Percentiles rank a stretch among this genome's conserved stretches.
These are phyloP conservation scores for Ligustrum vulgare DNA, from an alignment of 257 asterid genomes.

Conservation along the genomic window DNA sequence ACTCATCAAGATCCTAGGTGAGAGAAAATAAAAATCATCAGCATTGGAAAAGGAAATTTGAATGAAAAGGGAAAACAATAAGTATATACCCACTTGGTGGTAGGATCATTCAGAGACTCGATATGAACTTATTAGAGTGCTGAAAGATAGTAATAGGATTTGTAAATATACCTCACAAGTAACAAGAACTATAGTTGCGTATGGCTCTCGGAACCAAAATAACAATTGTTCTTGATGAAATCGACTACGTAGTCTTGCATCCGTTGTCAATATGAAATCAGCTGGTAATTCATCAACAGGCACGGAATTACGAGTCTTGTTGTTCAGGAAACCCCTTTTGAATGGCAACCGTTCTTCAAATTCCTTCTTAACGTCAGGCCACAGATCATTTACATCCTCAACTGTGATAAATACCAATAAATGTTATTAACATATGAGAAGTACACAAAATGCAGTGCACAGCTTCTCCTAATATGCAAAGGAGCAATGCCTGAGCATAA, in stretches of 20 bases:
- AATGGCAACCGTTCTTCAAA: conserved; percentile 86
- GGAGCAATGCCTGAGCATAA: not conserved
- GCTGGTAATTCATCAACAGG: conserved; percentile 82
- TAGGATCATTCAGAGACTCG: not conserved
- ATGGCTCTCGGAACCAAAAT: conserved; percentile 97
- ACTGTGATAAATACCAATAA: conserved; percentile 45
- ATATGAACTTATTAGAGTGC: conserved; percentile 1
- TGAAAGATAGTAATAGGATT: conserved; percentile 5
- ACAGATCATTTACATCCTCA: conserved; percentile 96
- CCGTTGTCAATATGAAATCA: conserved; percentile 90
- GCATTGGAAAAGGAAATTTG: conserved; percentile 16
- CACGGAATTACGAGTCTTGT: conserved; percentile 90
- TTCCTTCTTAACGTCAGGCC: conserved; percentile 77
- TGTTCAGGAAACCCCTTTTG: conserved; percentile 70
- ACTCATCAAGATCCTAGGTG: conserved; percentile 93
- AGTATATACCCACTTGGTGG: conserved; percentile 11
- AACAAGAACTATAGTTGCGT: conserved; percentile 86
- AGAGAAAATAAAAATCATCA: conserved; percentile 18
- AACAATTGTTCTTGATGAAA: conserved; percentile 88
- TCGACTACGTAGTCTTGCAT: conserved; percentile 94
- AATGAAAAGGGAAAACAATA: conserved; percentile 4
- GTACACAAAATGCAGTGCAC: conserved; percentile 9
- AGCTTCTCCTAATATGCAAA: conserved; percentile 1
- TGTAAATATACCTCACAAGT: conserved; percentile 75
- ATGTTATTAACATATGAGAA: not conserved